Evolutionary conservation across 768 basidiomycete genomes (phyloP), one percentile per base, ranked within the genome.

Genomic region (Cyclocybe cylindracea): DNA sequence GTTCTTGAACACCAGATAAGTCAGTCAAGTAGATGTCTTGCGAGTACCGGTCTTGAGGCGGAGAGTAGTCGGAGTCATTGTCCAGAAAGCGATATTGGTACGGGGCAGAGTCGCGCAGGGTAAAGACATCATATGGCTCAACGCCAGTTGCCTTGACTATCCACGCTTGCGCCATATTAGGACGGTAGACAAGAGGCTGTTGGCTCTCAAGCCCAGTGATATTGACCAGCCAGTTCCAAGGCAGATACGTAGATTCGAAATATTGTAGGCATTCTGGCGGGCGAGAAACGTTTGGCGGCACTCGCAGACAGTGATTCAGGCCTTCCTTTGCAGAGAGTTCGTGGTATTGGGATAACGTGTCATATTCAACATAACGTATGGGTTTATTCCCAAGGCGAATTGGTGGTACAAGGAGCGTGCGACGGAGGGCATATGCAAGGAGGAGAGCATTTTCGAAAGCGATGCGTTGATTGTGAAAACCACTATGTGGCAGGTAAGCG

Each of bases 401-500:
- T 9, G 87, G 86, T n/a, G 91, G 90, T 32, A 91, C 71, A 56
- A 93, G 79, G 32, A 93, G 75, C 9, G 89, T 94, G 53, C 89
- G 85, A 69, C 87, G 85, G 53, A 91, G 78, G 31, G 87, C 64
- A 53, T 69, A 73, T 1, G 90, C 77, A 45, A 93, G 78, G n/a
- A 85, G 73, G 14, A 92, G 77, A 2, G 89, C 91, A 60, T 94
- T 94, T 70, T 93, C 89, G 54, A 94, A 78, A 13, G 89, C 85
- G 57, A 94, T 91, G 33, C 90, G 85, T 69, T 93, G 89, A 66
- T 91, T 93, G 68, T 93, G 89, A 57, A 89, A 87, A 3, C 89
- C 88, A 55, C 87, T 89, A 64, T 93, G 90, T 10, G 91, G 90
- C 14, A 93, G 74, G 65, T 90, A 93, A 14, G 88, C 76, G 14